Evolutionary conservation across 495 filamentous ascomycete species (phyloP), one percentile per base, ranked within the genome.

Genomic region (Geopyxis carbonaria): DNA sequence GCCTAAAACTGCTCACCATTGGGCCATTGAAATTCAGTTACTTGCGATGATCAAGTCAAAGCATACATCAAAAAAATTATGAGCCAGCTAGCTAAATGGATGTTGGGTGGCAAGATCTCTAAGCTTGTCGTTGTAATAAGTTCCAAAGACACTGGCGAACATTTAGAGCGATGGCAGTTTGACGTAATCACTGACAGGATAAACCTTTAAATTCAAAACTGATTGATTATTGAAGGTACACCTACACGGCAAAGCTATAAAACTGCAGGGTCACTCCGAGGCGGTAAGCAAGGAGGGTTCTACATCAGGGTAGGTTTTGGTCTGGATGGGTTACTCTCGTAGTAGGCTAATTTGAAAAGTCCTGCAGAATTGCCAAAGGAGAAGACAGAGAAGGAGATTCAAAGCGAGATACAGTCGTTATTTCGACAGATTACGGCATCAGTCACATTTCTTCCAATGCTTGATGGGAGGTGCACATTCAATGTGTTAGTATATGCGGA

Each of bases 401-500:
- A 97, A 53, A 64, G 75, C 34, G 89, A 97, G 57, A 94, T 97
- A 50, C 83, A 89, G 51, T 75, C 82, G 10, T 80, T 97, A 32
- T 97, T 95, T 64, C 77, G 89, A 7, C 89, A 97, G 58, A 93
- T 97, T 57, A 97, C 89, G 0, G 89, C 91, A 3, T 93, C 84
- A 0, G 89, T 97, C 13, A 94, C 89, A 2, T 95, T 97, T 57
- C 69, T 97, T 3, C 89, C 89, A 0, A 83, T 93, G 61, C 70
- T 97, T 2, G 76, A 79, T 31, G 83, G 84, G 21, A 75, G 87
- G 50, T 97, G 87, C 68, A 94, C 91, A 9, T 97, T 97, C 68
- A 97, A 97, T 57, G 87, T 97, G 15, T 68, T 97, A 18, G 89
- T 97, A 3, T 97, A 97, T 55, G 91, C 89, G 25, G 89, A 95